phyloP scores from a whole-genome alignment of 495 filamentous ascomycete genomes.

The Rhypophila decipiens region DNA sequence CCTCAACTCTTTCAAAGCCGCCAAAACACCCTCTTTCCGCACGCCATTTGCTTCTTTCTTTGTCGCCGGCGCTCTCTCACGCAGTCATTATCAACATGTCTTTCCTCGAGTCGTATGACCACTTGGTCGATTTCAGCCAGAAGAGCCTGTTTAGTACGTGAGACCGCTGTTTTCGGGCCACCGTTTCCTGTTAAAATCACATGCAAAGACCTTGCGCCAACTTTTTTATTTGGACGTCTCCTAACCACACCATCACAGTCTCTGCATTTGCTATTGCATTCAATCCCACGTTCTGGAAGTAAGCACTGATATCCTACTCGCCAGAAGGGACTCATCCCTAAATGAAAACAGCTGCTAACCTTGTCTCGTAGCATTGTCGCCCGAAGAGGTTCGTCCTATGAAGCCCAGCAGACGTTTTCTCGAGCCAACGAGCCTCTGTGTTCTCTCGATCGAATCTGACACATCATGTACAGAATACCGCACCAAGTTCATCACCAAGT shows the following conservation, averaged over 20 bases:
- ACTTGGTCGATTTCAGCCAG: constrained; percentile 57
- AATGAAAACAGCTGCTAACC: constrained; percentile 1
- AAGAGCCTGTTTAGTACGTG: constrained; percentile 56
- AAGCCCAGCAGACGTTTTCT: no score
- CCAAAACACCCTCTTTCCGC: no score
- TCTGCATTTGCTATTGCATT: constrained; percentile 62
- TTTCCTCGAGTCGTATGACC: constrained; percentile 22
- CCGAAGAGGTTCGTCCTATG: constrained; percentile 55
- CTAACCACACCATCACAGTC: constrained; percentile 38
- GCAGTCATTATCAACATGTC: no score
- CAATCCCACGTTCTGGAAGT: constrained; percentile 81
- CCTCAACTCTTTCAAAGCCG: no score
- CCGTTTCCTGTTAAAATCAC: constrained; percentile 2
- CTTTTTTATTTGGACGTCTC: no score
- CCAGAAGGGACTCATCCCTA: no score
- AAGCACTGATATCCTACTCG: constrained; percentile 19
- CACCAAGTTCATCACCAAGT: constrained; percentile 77
- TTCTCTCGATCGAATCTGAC: constrained; percentile 8
- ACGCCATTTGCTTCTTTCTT: no score
- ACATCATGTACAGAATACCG: constrained; percentile 64
- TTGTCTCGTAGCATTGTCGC: constrained; percentile 52
- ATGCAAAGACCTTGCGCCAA: no score
- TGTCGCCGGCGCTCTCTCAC: no score
- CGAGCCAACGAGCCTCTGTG: neutral
- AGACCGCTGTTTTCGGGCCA: neutral